Base-by-base conservation (phyloP, 805 yeast species). In the Barnettozyma californica region DNA sequence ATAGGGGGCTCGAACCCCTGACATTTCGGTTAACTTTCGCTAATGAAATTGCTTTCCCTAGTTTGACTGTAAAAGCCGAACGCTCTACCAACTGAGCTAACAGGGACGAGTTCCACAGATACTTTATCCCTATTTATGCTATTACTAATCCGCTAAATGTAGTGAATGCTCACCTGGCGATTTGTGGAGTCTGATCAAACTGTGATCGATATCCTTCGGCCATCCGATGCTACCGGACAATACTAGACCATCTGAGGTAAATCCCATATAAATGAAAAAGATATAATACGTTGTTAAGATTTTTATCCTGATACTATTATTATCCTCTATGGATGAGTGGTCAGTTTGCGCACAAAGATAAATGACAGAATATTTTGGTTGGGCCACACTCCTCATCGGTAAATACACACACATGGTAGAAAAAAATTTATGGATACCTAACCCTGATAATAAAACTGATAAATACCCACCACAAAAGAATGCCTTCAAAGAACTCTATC, bases 401-500 rank as follows among this genome's bases (percentile, higher is more conserved):
- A 29, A 5, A 14, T 16, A 29, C 33, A 29, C 33, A 16, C 33
- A 4, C 16, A 4, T 13, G 16, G 16, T 29, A 11, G 16, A 13
- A 29, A 29, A 29, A 29, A 29, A 13, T 29, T 29, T 29, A 16
- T 29, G 33, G 11, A n/a, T 29, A 11, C 6, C 33, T 13, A 29
- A n/a, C n/a, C n/a, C n/a, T n/a, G n/a, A n/a, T n/a, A n/a, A n/a
- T n/a, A n/a, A n/a, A n/a, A n/a, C n/a, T n/a, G 33, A 29, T 29
- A 29, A 23, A 8, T 23, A 23, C 25, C 33, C 33, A 29, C 4
- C 33, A n/a, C 16, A 29, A 14, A n/a, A 29, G 16, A 29, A 87
- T 87, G 95, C 94, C 95, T 31, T 83, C 90, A 16, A 84, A 77
- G 68, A 88, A 87, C 73, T 79, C 89, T 40, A 74, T 88, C 55